A percentile compares a stretch with the other conserved stretches of the same genome.
Evolutionary conservation across 2,329 filamentous ascomycete genomes (phyloP).

Genomic region (Ophiostoma quercus): DNA sequence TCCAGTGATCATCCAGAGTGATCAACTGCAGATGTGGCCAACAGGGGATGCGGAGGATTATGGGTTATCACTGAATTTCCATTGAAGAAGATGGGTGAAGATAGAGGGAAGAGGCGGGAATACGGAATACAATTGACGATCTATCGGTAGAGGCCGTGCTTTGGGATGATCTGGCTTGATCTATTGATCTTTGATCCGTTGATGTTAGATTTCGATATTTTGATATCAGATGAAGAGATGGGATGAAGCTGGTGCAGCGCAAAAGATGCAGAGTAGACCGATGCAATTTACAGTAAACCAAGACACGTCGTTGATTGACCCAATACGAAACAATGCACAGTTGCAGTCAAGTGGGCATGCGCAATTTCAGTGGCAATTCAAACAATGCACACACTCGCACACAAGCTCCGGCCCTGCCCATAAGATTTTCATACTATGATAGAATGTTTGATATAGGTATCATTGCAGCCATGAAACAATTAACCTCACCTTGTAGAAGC

Average conservation of each 20-base stretch:
- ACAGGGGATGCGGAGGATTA: constrained; percentile 12
- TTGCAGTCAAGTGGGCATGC: background rate
- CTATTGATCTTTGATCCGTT: background rate
- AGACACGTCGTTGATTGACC: background rate
- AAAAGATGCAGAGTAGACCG: background rate
- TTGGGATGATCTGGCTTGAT: constrained; percentile 12
- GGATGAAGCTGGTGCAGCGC: background rate
- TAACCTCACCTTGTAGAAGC: too few species aligned
- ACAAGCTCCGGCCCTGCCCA: constrained; percentile 9
- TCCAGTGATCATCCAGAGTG: background rate
- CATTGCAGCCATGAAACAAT: background rate
- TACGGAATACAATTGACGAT: background rate
- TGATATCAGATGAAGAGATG: background rate
- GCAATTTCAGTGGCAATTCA: background rate
- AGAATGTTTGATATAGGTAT: background rate
- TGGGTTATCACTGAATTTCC: background rate
- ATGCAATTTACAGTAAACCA: background rate
- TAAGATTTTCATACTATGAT: constrained; percentile 12
- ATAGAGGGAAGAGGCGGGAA: background rate
- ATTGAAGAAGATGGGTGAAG: constrained; percentile 6
- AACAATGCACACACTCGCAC: background rate
- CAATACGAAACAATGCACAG: background rate
- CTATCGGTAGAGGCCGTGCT: constrained; percentile 14
- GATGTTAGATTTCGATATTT: background rate
- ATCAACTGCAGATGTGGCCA: background rate